Conservation (phyloP, 495 filamentous ascomycete genomes). For the Cairneyella variabilis region DNA sequence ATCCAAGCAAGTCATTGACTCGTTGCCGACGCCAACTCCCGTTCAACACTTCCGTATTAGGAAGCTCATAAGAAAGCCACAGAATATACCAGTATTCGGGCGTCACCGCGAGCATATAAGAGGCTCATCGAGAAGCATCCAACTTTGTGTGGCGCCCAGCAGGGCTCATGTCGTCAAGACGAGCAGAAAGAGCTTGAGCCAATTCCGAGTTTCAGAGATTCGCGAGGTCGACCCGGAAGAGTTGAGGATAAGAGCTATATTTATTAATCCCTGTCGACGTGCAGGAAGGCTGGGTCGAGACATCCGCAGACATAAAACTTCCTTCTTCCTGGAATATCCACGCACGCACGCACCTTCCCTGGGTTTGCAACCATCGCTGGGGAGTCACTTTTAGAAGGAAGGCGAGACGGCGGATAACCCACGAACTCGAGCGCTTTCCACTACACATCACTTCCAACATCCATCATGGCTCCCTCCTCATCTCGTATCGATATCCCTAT, state of each 20-base stretch:
- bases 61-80: not conserved
- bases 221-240: not conserved
- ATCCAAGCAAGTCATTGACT: not conserved
- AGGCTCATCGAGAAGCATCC: not conserved
- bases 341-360: not conserved
- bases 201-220: not conserved
- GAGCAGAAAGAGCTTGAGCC: not conserved
- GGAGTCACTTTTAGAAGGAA: not conserved
- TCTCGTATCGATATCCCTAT: constrained; percentile 8
- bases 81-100: not conserved
- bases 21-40: constrained; percentile 3
- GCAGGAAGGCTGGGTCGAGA: not conserved
- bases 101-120: not conserved
- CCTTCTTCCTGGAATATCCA: not conserved
- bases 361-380: not conserved
- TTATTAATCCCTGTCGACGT: not conserved
- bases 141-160: not conserved
- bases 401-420: not conserved
- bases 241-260: too few relatives aligned
- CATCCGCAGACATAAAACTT: constrained; percentile 4
- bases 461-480: constrained; percentile 5
- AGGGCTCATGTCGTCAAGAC: not conserved
- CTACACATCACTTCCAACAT: not conserved
- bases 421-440: not conserved
- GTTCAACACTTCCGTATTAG: not conserved